Percentiles rank a stretch among this genome's conserved stretches.
Evolutionary conservation across 169 alveolate genomes (phyloP).

Genomic region (Plasmodium fragile): DNA sequence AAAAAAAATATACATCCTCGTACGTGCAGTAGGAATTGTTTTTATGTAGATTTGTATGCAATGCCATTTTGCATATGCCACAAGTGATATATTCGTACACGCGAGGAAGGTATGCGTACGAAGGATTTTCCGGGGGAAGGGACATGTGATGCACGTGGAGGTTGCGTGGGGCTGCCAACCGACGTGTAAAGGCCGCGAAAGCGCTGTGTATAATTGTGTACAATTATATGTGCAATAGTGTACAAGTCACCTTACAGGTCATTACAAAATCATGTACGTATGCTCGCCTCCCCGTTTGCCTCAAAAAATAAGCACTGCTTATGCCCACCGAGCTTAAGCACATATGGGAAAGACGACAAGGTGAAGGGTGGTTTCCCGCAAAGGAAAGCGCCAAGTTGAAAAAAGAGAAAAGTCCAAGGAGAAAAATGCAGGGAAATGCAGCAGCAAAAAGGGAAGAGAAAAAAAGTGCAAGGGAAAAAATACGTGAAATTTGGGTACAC

Average conservation of each 20-base stretch:
- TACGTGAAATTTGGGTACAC: background rate
- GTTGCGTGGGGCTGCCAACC: background rate
- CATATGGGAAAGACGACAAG: background rate
- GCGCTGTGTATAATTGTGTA: background rate
- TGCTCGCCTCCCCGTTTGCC: background rate
- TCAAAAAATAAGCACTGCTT: background rate
- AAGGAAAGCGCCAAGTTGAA: background rate
- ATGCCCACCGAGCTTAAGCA: background rate
- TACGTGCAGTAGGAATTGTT: background rate
- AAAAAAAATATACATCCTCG: background rate
- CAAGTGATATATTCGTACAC: background rate
- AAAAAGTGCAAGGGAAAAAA: background rate
- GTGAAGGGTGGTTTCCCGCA: background rate
- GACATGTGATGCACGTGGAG: background rate
- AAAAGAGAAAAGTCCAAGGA: background rate
- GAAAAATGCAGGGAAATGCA: background rate
- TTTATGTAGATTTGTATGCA: background rate
- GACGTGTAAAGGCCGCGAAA: background rate
- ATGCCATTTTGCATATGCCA: background rate
- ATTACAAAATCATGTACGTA: background rate
- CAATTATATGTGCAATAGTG: background rate
- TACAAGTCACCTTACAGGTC: background rate
- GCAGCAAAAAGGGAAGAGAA: background rate
- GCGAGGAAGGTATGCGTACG: background rate
- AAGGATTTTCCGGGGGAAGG: background rate